These are phyloP conservation scores for Oehlia diaphana DNA, from an alignment of 192 early-diverging fungal species.

Conservation along the genomic window DNA sequence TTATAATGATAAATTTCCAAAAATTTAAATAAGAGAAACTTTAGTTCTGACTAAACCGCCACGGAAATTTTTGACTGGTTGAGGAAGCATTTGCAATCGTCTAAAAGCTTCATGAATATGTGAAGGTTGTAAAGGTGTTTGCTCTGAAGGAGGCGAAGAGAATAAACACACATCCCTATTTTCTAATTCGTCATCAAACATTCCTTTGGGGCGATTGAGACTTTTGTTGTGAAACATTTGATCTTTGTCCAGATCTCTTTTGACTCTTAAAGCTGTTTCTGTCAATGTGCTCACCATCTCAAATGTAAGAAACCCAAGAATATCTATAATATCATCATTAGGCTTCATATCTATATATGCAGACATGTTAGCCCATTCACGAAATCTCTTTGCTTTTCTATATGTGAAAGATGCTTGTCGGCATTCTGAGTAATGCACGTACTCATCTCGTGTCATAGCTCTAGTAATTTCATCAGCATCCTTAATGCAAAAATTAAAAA, in stretches of 20 bases:
- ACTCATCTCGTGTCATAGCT: slow-evolving; percentile 97
- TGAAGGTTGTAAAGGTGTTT: slow-evolving; percentile 75
- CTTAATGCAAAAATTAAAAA: slow-evolving; percentile 31
- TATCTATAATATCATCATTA: slow-evolving; percentile 93
- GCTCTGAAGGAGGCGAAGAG: slow-evolving; percentile 73
- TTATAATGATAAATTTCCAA: not conserved
- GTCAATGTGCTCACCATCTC: slow-evolving; percentile 94
- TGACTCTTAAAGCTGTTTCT: slow-evolving; percentile 80
- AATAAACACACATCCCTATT: slow-evolving; percentile 56
- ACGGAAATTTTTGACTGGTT: slow-evolving; percentile 75
- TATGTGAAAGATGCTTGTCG: slow-evolving; percentile 97
- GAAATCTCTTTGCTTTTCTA: slow-evolving; percentile 89
- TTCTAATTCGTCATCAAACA: slow-evolving; percentile 18
- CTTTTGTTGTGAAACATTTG: slow-evolving; percentile 37
- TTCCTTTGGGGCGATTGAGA: slow-evolving; percentile 8
- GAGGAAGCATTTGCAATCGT: slow-evolving; percentile 71
- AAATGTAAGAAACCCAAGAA: slow-evolving; percentile 92
- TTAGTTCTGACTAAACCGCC: slow-evolving; percentile 73
- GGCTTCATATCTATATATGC: slow-evolving; percentile 87
- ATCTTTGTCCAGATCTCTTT: slow-evolving; percentile 58
- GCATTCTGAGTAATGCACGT: slow-evolving; percentile 97
- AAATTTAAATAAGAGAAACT: slow-evolving; percentile 65
- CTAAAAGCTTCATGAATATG: slow-evolving; percentile 96
- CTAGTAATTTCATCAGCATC: slow-evolving; percentile 91
- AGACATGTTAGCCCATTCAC: slow-evolving; percentile 94